Conservation (phyloP, 257 asterid genomes). For the Fraxinus anomala region DNA sequence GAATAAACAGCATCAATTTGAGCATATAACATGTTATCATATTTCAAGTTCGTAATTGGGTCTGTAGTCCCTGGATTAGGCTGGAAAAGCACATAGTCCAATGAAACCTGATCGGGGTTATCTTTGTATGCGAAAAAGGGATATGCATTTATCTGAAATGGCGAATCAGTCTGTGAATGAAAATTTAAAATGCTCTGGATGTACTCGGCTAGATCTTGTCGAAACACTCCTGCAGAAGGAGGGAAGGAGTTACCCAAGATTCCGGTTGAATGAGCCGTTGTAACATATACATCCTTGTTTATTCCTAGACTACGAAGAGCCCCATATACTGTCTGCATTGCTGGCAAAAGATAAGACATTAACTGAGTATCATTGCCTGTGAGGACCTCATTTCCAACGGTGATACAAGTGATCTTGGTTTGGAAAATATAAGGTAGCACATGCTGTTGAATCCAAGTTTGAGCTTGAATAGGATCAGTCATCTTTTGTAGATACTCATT, state of each 20-base stretch:
- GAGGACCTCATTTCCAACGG: slow-evolving; percentile 84
- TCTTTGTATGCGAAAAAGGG: slow-evolving; percentile 91
- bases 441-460: slow-evolving; percentile 64
- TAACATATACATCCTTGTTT: slow-evolving; percentile 45
- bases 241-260: slow-evolving; percentile 65
- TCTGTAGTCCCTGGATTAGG: slow-evolving; percentile 68
- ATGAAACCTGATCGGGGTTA: slow-evolving; percentile 45
- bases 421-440: slow-evolving; percentile 64
- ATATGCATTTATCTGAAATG: slow-evolving; percentile 76
- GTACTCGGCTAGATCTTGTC: slow-evolving; percentile 46
- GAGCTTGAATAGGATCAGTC: slow-evolving; percentile 77
- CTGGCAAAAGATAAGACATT: slow-evolving; percentile 62
- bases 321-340: slow-evolving; percentile 53
- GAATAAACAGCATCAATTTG: slow-evolving; percentile 79
- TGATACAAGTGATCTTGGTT: slow-evolving; percentile 68
- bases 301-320: slow-evolving; percentile 61
- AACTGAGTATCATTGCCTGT: slow-evolving; percentile 52
- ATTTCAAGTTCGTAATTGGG: slow-evolving; percentile 57
- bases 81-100: slow-evolving; percentile 72
- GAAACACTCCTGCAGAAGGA: slow-evolving; percentile 70
- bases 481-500: slow-evolving; percentile 60
- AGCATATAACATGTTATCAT: slow-evolving; percentile 90
- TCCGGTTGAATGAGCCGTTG: slow-evolving; percentile 71
- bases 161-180: slow-evolving; percentile 57
- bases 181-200: slow-evolving; percentile 54